Base-by-base conservation (phyloP, 768 basidiomycete species). In the Tylopilus sp. region DNA sequence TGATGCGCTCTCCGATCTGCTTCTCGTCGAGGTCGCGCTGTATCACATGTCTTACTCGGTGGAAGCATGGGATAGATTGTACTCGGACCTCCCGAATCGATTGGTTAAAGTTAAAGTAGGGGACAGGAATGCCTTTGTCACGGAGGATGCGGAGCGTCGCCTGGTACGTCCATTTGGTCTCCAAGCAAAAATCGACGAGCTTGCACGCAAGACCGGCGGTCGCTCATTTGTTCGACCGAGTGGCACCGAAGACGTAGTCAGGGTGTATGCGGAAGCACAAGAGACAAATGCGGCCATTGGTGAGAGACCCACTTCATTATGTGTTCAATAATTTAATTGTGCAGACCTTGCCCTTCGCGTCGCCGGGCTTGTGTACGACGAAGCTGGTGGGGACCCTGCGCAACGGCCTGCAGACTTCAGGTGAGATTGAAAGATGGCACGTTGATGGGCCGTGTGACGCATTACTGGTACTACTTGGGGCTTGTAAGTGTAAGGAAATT, bases 231-330 rank as follows among this genome's bases (percentile, higher is more conserved):
- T 98, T 17, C 73, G 97, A 52, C 97, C 97, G 3, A 96, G 93
- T 69, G 97, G 97, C 10, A 99, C 97, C 22, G 97, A 99, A 70
- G 95, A 99, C 64, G 95, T 96, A 24, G 97, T 99, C 7, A 80
- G 97, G 53, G 94, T 99, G 16, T 99, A 98, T 65, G 97, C 95
- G 1, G 97, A 99, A 69, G 96, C 97, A 1, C 77, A 75, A 42
- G 73, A 82, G 37, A 82, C 80, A 55, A 70, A 80, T 14, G 85
- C 87, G 60, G 92, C 89, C 19, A 92, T 95, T 68, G 89, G 96
- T 97, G 59, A 44, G 61, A 48, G 49, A 28, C 42, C 45, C 31
- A 31, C 30, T 36, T 28, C 47, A 37, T 34, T 21, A 24, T 16
- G 40, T 1, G 25, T 10, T 52, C 26, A 24, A 50, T 25, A 59